Conservation (phyloP, 495 filamentous ascomycete genomes). For the Parathielavia hyrcaniae region DNA sequence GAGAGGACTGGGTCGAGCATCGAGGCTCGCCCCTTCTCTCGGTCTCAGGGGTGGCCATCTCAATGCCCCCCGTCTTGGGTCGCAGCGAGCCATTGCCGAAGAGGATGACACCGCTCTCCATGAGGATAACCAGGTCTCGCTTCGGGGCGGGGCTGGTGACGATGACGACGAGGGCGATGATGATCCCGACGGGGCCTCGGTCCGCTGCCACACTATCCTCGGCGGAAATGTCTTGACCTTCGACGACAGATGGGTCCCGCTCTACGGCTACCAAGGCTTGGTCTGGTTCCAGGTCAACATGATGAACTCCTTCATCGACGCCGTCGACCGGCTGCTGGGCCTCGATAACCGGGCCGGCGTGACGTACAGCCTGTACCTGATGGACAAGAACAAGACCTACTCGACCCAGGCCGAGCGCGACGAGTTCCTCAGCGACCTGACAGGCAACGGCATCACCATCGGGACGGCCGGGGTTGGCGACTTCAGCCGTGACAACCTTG, state of each 20-base stretch:
- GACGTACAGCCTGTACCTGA: constrained; percentile 20
- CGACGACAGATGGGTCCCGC: constrained; percentile 5
- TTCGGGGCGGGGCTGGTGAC: constrained; percentile 14
- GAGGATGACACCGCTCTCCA: background rate
- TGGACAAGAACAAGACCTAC: constrained; percentile 20
- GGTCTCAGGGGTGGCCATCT: constrained; percentile 20
- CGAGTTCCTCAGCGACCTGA: background rate
- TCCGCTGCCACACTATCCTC: background rate
- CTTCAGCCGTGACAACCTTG: constrained; percentile 15
- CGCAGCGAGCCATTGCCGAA: background rate
- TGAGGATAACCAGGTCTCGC: background rate
- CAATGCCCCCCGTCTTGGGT: background rate
- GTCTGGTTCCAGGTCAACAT: constrained; percentile 23
- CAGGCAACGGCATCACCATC: background rate
- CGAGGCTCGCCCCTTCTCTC: background rate
- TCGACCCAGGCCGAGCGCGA: background rate
- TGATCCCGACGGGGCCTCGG: background rate
- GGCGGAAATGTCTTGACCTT: background rate
- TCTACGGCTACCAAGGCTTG: constrained; percentile 30
- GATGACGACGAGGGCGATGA: background rate
- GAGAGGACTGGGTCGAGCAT: background rate
- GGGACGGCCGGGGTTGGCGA: constrained; percentile 18
- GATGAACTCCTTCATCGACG: constrained; percentile 29
- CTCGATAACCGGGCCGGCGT: constrained; percentile 25
- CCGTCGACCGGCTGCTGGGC: constrained; percentile 28